phyloP scores from a whole-genome alignment of 306 rosid species.

The Begonia peltatifolia region DNA sequence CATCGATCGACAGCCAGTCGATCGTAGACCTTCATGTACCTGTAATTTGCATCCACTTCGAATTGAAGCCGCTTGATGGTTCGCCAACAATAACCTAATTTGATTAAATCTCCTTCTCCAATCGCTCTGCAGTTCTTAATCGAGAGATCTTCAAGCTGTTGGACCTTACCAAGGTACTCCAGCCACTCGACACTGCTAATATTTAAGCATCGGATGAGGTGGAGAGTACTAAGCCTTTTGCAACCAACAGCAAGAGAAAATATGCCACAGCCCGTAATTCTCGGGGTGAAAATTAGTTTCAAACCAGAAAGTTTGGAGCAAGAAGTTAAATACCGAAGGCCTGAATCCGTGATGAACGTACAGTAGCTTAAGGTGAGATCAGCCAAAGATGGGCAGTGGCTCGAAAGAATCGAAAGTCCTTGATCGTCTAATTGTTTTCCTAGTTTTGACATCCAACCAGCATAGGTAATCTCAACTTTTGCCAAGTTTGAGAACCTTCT shows the following conservation, averaged over 20 bases:
- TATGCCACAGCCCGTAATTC: slow-evolving; percentile 77
- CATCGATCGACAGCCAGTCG: slow-evolving; percentile 69
- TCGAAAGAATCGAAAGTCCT: slow-evolving; percentile 58
- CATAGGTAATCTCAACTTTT: slow-evolving; percentile 53
- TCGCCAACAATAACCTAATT: slow-evolving; percentile 61
- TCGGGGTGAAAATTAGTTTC: slow-evolving; percentile 60
- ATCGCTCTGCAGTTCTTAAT: slow-evolving; percentile 36
- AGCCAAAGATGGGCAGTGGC: slow-evolving; percentile 30
- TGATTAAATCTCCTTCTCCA: slow-evolving; percentile 34
- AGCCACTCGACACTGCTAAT: slow-evolving; percentile 47
- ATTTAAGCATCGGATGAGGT: slow-evolving; percentile 70
- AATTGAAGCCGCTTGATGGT: slow-evolving; percentile 63
- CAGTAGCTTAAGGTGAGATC: slow-evolving; percentile 77
- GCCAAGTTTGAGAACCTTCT: slow-evolving; percentile 50
- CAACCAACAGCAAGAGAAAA: slow-evolving; percentile 74
- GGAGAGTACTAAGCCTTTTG: slow-evolving; percentile 53
- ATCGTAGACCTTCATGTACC: slow-evolving; percentile 84
- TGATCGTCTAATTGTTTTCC: slow-evolving; percentile 82
- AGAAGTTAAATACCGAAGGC: slow-evolving; percentile 56
- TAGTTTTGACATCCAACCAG: slow-evolving; percentile 89
- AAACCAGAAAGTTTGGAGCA: slow-evolving; percentile 53
- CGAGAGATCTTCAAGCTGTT: slow-evolving; percentile 22
- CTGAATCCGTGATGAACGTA: slow-evolving; percentile 64
- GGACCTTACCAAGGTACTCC: slow-evolving; percentile 30
- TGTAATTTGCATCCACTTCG: slow-evolving; percentile 72